Evolutionary conservation across 345 rosid genomes (phyloP).

Genomic region (Populus ilicifolia): DNA sequence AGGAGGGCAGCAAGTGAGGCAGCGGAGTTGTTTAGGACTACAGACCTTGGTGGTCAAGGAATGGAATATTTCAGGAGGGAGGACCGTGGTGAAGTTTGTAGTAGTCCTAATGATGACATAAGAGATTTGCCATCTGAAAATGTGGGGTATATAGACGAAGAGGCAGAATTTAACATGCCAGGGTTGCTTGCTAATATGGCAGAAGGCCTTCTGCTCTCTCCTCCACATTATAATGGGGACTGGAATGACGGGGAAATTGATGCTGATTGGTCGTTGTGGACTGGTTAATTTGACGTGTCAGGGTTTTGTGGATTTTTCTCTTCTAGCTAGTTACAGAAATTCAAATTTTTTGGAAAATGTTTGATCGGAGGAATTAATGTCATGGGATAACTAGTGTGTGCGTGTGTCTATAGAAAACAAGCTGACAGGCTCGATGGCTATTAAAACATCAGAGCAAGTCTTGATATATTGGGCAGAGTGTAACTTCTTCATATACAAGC

Average conservation of each 20-base stretch:
- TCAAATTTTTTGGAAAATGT: no score
- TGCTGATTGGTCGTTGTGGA: conserved; percentile 38
- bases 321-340: no score
- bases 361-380: no score
- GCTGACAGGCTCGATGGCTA: no score
- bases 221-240: conserved; percentile 35
- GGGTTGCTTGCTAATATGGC: conserved; percentile 47
- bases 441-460: no score
- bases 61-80: conserved; percentile 1
- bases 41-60: conserved; percentile 1
- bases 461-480: no score
- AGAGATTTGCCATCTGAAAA: no score
- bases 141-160: conserved; percentile 30
- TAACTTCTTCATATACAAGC: no score
- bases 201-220: conserved; percentile 57
- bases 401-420: no score
- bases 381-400: no score
- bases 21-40: conserved; percentile 47
- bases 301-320: no score
- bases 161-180: conserved; percentile 42
- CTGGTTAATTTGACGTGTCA: conserved; percentile 12
- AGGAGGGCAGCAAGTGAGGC: conserved; percentile 49
- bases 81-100: conserved; percentile 3
- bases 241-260: conserved; percentile 18
- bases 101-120: background rate